Percentiles rank a stretch among this genome's conserved stretches.
phyloP scores from a whole-genome alignment of 768 basidiomycete genomes.

The Rubroboletus pulcherrimus region DNA sequence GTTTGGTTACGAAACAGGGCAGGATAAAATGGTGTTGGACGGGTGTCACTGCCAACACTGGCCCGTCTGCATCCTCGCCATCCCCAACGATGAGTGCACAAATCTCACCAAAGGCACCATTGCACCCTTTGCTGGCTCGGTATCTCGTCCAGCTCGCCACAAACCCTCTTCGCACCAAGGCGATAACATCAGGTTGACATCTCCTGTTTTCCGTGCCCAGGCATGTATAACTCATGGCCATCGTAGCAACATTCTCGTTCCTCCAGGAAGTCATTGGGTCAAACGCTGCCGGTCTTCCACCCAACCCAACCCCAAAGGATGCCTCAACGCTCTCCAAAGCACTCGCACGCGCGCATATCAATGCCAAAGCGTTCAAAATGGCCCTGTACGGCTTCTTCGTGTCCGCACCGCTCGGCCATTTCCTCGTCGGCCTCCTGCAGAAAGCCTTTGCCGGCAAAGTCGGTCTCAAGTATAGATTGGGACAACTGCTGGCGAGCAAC shows the following conservation, averaged over 20 bases:
- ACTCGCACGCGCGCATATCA: conserved; percentile 56
- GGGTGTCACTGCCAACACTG: not conserved
- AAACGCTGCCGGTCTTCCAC: conserved; percentile 60
- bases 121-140: conserved; percentile 53
- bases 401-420: conserved; percentile 78
- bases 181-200: conserved; percentile 61
- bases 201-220: not conserved
- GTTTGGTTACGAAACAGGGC: not conserved
- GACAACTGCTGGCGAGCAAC: conserved; percentile 73
- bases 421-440: conserved; percentile 69
- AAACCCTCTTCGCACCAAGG: conserved; percentile 78
- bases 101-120: conserved; percentile 16
- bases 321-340: conserved; percentile 49
- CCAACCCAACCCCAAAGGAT: conserved; percentile 46
- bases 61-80: not conserved
- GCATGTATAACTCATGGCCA: not conserved
- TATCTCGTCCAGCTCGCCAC: conserved; percentile 67
- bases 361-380: conserved; percentile 78
- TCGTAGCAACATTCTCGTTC: conserved; percentile 51
- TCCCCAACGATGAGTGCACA: conserved; percentile 36
- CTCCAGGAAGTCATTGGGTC: conserved; percentile 81
- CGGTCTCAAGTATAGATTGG: conserved; percentile 57
- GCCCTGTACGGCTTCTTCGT: conserved; percentile 78
- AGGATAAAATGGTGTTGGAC: not conserved
- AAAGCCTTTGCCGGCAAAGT: conserved; percentile 74